Conservation (phyloP, 2,329 filamentous ascomycete species). For the Calonectria montana region DNA sequence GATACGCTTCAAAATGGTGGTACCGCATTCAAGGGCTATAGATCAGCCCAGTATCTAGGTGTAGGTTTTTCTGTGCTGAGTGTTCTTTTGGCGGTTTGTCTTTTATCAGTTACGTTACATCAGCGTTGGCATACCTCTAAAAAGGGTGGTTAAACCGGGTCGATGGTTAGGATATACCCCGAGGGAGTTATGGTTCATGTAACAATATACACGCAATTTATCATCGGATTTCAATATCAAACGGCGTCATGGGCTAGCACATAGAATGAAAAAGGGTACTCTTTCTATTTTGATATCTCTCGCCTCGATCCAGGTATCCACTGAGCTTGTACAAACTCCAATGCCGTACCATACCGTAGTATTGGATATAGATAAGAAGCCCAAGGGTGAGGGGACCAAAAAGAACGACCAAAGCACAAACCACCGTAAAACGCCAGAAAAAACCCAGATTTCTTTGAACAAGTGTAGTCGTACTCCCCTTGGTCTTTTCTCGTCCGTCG, state of each 20-base stretch:
- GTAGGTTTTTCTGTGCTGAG: constrained; percentile 36
- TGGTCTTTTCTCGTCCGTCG: constrained; percentile 13
- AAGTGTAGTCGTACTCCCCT: constrained; percentile 27
- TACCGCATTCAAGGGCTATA: constrained; percentile 31
- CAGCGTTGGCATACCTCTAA: constrained; percentile 32
- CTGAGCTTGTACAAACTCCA: constrained; percentile 43
- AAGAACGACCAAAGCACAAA: constrained; percentile 27
- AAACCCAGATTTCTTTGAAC: constrained; percentile 29
- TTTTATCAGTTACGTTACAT: constrained; percentile 29
- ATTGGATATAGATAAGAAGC: constrained; percentile 23
- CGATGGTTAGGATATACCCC: constrained; percentile 17
- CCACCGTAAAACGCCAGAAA: constrained; percentile 35
- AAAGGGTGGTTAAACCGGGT: constrained; percentile 11
- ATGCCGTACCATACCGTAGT: constrained; percentile 34
- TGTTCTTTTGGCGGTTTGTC: constrained; percentile 33
- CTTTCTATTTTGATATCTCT: constrained; percentile 39
- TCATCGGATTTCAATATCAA: background rate
- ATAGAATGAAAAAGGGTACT: constrained; percentile 30
- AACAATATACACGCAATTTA: background rate
- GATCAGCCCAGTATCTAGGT: constrained; percentile 41
- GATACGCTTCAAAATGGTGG: constrained; percentile 19
- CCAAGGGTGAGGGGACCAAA: constrained; percentile 20
- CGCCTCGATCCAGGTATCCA: constrained; percentile 36
- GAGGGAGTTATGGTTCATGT: constrained; percentile 6
- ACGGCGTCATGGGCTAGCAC: background rate